Evolutionary conservation across 2,329 filamentous ascomycete genomes (phyloP), one percentile per base, ranked within the genome.

Genomic region (Penicillium vulpinum): DNA sequence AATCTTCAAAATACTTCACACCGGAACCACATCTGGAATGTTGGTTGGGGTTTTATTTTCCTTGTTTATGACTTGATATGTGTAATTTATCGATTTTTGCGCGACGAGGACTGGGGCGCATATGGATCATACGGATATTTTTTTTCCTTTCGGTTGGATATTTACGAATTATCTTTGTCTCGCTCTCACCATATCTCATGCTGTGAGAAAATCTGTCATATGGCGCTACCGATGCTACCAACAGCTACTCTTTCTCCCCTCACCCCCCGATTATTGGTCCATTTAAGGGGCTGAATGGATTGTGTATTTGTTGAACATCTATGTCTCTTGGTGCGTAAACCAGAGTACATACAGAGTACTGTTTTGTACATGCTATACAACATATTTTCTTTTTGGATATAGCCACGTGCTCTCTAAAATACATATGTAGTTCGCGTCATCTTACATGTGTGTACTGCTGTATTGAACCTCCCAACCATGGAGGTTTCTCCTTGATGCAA

Each of bases 11-110:
- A 13, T 46, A 53, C 24, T 44, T 46, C 44, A 56, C 56, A 51
- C 51, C 54, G 43, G 28, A 56, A 53, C 59, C 57, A 63, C 64
- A 66, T 67, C 64, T 67, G 65, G 64, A 56, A 67, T 67, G 63
- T 59, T 51, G 60, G 33, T 54, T 50, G 36, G 53, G 41, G 40
- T 40, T 53, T 41, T 51, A 43, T 29, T 50, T 62, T 60, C 52
- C 38, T 51, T 66, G 59, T 63, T 55, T 21, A 65, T 64, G 58
- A 59, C 50, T 58, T 60, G 40, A 55, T 51, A 35, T 59, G 49
- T 66, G 62, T 65, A 64, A 66, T 60, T 62, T 64, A 62, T 59
- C 43, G 29, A 38, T 46, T 26, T 29, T 36, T 41, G 29, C 22
- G 21, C 29, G 8, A 33, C 16, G 39, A 3, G 39, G 44, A 46